Percentiles rank a stretch among this genome's conserved stretches.
phyloP scores from a whole-genome alignment of 225 moss, liverwort and hornwort genomes.

The Physcomitrellopsis africana region DNA sequence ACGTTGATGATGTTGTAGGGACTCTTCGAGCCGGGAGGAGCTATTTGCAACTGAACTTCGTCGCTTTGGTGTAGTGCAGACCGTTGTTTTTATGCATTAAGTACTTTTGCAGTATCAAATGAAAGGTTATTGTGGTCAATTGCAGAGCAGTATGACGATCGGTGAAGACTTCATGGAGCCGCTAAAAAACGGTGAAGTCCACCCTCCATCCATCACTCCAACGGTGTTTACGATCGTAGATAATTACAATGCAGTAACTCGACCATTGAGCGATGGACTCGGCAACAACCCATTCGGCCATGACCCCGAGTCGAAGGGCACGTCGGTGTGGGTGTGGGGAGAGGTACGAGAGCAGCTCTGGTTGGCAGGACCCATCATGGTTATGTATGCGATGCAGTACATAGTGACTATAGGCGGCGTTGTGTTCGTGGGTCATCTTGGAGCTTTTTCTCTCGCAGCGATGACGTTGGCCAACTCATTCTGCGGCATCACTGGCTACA shows the following conservation, averaged over 20 bases:
- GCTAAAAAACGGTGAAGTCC: slow-evolving; percentile 42
- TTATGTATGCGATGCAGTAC: slow-evolving; percentile 51
- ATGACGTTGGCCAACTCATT: slow-evolving; percentile 37
- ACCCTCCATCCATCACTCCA: slow-evolving; percentile 11
- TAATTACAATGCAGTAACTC: slow-evolving; percentile 35
- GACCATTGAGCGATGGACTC: slow-evolving; percentile 32
- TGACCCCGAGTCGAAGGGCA: slow-evolving; percentile 30
- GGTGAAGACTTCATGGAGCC: slow-evolving; percentile 48
- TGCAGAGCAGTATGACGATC: slow-evolving; percentile 29
- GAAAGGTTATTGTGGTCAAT: not conserved
- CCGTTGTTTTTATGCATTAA: no score
- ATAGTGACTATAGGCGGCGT: slow-evolving; percentile 18
- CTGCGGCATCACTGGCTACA: slow-evolving; percentile 42
- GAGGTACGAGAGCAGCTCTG: slow-evolving; percentile 60
- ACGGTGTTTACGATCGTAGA: slow-evolving; percentile 44
- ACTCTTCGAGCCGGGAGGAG: not conserved
- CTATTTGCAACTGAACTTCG: not conserved
- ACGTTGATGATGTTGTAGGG: no score
- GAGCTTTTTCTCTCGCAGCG: slow-evolving; percentile 47
- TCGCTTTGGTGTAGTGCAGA: not conserved
- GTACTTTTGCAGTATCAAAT: no score
- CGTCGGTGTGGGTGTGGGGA: slow-evolving; percentile 42
- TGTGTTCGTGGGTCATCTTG: slow-evolving; percentile 49
- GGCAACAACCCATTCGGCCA: slow-evolving; percentile 36
- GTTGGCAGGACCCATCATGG: slow-evolving; percentile 53